phyloP scores from a whole-genome alignment of 1,284 basidiomycete genomes.

The Meira miltonrushii region DNA sequence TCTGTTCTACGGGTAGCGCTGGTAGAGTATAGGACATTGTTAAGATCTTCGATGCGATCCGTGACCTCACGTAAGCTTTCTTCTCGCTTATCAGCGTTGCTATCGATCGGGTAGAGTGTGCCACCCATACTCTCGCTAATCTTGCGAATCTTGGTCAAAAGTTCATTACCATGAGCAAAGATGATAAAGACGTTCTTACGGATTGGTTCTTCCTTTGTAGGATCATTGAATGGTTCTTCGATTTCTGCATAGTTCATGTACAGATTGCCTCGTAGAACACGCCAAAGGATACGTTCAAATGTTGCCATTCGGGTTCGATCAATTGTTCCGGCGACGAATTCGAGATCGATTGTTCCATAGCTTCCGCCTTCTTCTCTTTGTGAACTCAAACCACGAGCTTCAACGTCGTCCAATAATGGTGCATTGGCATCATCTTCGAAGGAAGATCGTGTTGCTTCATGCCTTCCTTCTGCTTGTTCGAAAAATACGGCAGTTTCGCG shows the following conservation, averaged over 20 bases:
- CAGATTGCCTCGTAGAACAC: slow-evolving; percentile 91
- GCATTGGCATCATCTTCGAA: slow-evolving; percentile 71
- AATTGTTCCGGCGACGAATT: slow-evolving; percentile 91
- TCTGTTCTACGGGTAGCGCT: slow-evolving; percentile 70
- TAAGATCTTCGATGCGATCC: slow-evolving; percentile 83
- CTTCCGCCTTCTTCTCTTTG: slow-evolving; percentile 56
- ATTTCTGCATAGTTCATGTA: slow-evolving; percentile 99
- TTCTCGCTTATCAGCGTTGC: slow-evolving; percentile 83
- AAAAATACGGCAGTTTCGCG: slow-evolving; percentile 96
- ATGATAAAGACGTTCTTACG: slow-evolving; percentile 98
- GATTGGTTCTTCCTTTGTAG: slow-evolving; percentile 59
- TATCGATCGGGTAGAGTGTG: slow-evolving; percentile 90
- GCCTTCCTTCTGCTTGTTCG: slow-evolving; percentile 76
- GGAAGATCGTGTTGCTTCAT: slow-evolving; percentile 70
- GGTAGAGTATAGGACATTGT: slow-evolving; percentile 68
- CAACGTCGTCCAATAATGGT: slow-evolving; percentile 81
- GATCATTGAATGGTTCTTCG: slow-evolving; percentile 82
- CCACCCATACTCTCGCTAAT: slow-evolving; percentile 98
- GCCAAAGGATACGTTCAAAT: slow-evolving; percentile 96
- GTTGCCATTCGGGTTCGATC: slow-evolving; percentile 85
- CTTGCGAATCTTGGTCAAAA: slow-evolving; percentile 95
- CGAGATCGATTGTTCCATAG: slow-evolving; percentile 65
- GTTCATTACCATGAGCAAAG: slow-evolving; percentile 89
- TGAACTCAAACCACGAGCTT: slow-evolving; percentile 57
- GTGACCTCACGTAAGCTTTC: slow-evolving; percentile 85